Evolutionary conservation across 352 stramenopile species (phyloP).

Genomic region (Elongisporangium anandrum): DNA sequence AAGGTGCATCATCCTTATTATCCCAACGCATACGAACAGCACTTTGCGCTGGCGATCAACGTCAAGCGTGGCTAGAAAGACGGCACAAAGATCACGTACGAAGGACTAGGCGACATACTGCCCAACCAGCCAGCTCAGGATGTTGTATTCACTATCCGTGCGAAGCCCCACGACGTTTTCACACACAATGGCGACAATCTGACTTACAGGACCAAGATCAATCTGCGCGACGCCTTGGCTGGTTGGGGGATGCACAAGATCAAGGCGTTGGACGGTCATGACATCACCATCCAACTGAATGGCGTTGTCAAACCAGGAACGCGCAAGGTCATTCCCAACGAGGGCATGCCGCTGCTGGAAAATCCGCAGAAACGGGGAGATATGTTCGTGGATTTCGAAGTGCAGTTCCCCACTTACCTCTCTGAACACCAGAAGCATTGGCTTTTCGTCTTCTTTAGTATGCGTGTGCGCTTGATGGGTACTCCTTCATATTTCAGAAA

Average conservation of each 20-base stretch:
- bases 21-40: constrained; percentile 91
- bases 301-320: too few species aligned
- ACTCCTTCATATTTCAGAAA: too few species aligned
- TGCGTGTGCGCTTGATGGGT: too few species aligned
- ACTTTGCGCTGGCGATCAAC: constrained; percentile 93
- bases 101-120: constrained; percentile 86
- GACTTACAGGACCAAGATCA: constrained; percentile 92
- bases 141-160: constrained; percentile 93
- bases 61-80: constrained; percentile 95
- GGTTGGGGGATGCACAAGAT: too few species aligned
- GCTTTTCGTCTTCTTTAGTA: too few species aligned
- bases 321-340: constrained; percentile 92
- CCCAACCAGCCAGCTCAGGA: constrained; percentile 91
- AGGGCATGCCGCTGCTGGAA: constrained; percentile 91
- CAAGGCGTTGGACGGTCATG: too few species aligned
- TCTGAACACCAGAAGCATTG: constrained; percentile 52
- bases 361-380: constrained; percentile 85
- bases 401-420: constrained; percentile 93
- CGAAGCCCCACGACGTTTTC: constrained; percentile 91
- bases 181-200: constrained; percentile 94
- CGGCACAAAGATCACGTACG: constrained; percentile 95
- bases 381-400: constrained; percentile 95
- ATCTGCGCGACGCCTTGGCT: constrained; percentile 93
- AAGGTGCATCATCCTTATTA: constrained; percentile 76
- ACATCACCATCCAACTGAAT: too few species aligned